These are phyloP conservation scores for Scleromitrula shiraiana DNA, from an alignment of 2,329 filamentous ascomycete species.

Conservation along the genomic window DNA sequence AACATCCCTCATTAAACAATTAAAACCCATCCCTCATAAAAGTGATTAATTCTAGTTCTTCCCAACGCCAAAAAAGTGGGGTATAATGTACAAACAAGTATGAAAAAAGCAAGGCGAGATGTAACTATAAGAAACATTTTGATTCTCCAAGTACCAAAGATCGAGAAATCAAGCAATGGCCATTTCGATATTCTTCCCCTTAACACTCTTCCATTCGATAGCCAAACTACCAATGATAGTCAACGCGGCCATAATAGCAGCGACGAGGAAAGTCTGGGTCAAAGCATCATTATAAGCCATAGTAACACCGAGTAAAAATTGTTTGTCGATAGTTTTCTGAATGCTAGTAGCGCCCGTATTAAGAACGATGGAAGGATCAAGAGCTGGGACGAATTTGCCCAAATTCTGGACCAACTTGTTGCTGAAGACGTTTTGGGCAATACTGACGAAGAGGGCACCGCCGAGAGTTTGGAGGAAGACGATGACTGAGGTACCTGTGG, in stretches of 20 bases:
- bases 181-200: constrained; percentile 32
- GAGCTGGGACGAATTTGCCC: constrained; percentile 33
- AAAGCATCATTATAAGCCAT: constrained; percentile 51
- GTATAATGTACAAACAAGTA: too few species aligned
- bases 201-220: constrained; percentile 38
- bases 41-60: too few species aligned
- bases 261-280: constrained; percentile 47
- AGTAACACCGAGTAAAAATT: constrained; percentile 46
- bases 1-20: too few species aligned
- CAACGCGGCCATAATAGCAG: background rate
- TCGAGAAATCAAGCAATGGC: constrained; percentile 20
- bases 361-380: constrained; percentile 38
- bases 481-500: constrained; percentile 45
- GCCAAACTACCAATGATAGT: constrained; percentile 2
- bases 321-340: constrained; percentile 39
- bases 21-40: too few species aligned
- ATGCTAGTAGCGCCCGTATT: constrained; percentile 52
- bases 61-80: too few species aligned
- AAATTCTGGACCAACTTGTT: constrained; percentile 31
- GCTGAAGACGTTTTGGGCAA: constrained; percentile 42
- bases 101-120: too few species aligned
- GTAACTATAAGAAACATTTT: too few species aligned
- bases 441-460: constrained; percentile 50
- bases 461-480: constrained; percentile 52
- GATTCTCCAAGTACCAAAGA: too few species aligned